Evolutionary conservation across 116 monocot species (phyloP).

Genomic region (Thalassia testudinum): DNA sequence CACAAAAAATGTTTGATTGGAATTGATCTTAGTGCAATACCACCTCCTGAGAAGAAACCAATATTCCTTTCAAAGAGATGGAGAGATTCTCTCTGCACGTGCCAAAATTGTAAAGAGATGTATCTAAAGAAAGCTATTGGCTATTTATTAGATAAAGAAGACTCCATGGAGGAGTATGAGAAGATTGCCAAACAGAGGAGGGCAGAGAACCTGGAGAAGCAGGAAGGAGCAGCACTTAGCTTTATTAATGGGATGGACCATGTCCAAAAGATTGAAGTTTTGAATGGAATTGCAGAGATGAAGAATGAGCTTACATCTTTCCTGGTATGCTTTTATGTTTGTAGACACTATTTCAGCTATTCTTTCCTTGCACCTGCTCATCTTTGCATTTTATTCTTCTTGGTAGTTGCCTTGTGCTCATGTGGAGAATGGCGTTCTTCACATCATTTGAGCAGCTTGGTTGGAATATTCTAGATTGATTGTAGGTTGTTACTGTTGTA

Average conservation of each 20-base stretch:
- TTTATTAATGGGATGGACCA: constrained; percentile 68
- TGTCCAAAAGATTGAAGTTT: constrained; percentile 85
- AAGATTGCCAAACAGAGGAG: constrained; percentile 67
- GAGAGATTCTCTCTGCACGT: constrained; percentile 73
- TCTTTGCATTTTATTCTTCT: too few species aligned
- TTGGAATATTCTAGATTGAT: too few species aligned
- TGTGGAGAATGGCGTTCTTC: too few species aligned
- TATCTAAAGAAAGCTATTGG: constrained; percentile 46
- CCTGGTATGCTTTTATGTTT: constrained; percentile 55
- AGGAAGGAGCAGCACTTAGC: constrained; percentile 65
- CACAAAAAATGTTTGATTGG: constrained; percentile 37
- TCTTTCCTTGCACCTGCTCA: too few species aligned
- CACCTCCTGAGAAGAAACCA: constrained; percentile 30
- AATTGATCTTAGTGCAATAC: constrained; percentile 18
- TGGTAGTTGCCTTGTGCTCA: too few species aligned
- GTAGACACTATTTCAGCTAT: too few species aligned
- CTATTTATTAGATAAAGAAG: constrained; percentile 66
- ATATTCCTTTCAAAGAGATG: constrained; percentile 80
- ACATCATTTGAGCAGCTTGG: too few species aligned
- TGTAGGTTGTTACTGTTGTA: too few species aligned
- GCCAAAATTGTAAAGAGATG: constrained; percentile 40
- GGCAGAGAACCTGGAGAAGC: constrained; percentile 63
- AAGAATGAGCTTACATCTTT: constrained; percentile 71
- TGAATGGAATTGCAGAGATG: constrained; percentile 78
- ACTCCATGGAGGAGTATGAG: constrained; percentile 86